Evolutionary conservation across 2,329 filamentous ascomycete species (phyloP), one percentile per base, ranked within the genome.

Genomic region (Fusarium pseudograminearum): DNA sequence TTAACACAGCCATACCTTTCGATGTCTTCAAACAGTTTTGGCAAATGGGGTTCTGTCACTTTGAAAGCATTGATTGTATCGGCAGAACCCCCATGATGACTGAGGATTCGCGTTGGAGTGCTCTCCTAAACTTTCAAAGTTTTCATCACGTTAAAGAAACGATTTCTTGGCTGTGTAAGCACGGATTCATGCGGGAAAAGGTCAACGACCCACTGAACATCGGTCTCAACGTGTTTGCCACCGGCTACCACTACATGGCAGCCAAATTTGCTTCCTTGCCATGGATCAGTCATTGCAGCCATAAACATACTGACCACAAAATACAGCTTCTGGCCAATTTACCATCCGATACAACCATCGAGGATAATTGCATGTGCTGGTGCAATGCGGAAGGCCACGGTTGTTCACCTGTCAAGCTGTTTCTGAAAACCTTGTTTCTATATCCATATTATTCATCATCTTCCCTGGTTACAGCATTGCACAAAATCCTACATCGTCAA

Each of bases 31-130:
- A 10, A 0, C 1, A 4, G 3, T 22, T 55, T 3, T 46, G 30
- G 28, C 8, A 12, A 15, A 5, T n/a, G 6, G 52, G 52, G 5
- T 55, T 55, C 3, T 14, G 3, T 8, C 18, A 46, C 15, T 11
- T 46, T 2, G n/a, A 18, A 4, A 4, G 16, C 4, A 9, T 18
- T 12, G n/a, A 47, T 12, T 5, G 0, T 1, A 6, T 38, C 2
- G 52, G 52, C 1, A 5, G 45, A 2, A 20, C 24, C 2, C 52
- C 52, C 3, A 9, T 14, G 2, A 36, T 36, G 38, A 5, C 3
- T 5, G 5, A 5, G 0, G 3, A 5, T 1, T 4, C 0, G 3
- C 3, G 22, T 38, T 28, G 24, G 26, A 0, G 3, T 3, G 3
- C 4, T 15, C 12, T 48, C 5, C 11, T 34, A 9, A 5, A 12